Conservation (phyloP, 2,329 filamentous ascomycete species). For the Elsinoe perseae region DNA sequence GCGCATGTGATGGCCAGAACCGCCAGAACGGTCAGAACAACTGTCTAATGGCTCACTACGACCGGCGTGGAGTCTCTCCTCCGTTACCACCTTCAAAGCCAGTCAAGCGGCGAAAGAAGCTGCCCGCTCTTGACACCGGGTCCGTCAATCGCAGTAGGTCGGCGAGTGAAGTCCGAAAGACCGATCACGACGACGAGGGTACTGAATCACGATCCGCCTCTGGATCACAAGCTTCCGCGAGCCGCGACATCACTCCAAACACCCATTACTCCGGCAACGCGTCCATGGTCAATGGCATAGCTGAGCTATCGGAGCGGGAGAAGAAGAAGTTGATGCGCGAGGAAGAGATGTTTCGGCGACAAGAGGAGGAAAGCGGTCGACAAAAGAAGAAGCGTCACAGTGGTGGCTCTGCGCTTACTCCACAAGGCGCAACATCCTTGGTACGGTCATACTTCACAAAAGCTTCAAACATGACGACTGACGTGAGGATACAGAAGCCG, state of each 20-base stretch:
- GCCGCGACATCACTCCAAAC: constrained; percentile 55
- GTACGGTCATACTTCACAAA: constrained; percentile 26
- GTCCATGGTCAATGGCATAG: constrained; percentile 29
- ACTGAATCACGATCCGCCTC: constrained; percentile 51
- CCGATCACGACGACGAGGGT: constrained; percentile 49
- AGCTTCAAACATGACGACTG: background rate
- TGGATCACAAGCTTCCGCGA: constrained; percentile 49
- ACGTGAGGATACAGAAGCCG: constrained; percentile 24
- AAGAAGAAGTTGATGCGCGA: constrained; percentile 55
- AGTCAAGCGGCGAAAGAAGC: constrained; percentile 41
- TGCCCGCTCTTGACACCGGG: constrained; percentile 41
- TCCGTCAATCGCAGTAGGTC: constrained; percentile 51
- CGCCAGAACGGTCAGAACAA: constrained; percentile 34
- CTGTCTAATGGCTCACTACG: constrained; percentile 31
- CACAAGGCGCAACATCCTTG: constrained; percentile 39
- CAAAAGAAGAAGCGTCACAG: constrained; percentile 48
- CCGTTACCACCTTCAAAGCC: constrained; percentile 26
- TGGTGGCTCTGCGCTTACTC: constrained; percentile 48
- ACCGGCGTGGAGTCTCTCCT: constrained; percentile 23
- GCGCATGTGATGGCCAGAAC: constrained; percentile 49
- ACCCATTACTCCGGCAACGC: constrained; percentile 44
- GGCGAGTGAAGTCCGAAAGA: constrained; percentile 49
- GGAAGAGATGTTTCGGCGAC: constrained; percentile 54
- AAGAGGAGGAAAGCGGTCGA: constrained; percentile 48
- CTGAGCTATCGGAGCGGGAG: constrained; percentile 54